phyloP scores from a whole-genome alignment of 192 early-diverging fungal species.

The Linnemannia zychae region DNA sequence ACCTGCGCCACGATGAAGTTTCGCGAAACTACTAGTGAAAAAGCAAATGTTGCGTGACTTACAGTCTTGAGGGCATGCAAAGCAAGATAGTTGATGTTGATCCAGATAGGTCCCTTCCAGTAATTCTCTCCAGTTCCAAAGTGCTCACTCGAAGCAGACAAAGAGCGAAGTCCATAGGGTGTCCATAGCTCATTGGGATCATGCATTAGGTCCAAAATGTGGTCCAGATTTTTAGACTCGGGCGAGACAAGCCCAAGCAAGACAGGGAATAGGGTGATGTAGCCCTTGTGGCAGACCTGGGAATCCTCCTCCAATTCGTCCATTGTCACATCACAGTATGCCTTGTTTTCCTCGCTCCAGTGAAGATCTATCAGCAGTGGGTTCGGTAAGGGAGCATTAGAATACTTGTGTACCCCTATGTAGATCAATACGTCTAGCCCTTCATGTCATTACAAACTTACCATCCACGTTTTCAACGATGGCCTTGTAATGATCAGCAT shows the following conservation, averaged over 20 bases:
- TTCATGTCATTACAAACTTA: conserved; percentile 9
- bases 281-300: conserved; percentile 78
- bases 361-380: conserved; percentile 65
- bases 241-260: conserved; percentile 78
- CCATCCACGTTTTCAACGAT: conserved; percentile 70
- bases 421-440: not conserved
- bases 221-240: conserved; percentile 76
- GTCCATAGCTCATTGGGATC: conserved; percentile 89
- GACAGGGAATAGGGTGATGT: conserved; percentile 88
- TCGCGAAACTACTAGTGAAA: not conserved
- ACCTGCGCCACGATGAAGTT: not conserved
- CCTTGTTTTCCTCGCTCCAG: conserved; percentile 73
- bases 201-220: conserved; percentile 82
- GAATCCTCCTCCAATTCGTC: conserved; percentile 64
- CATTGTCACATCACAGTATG: conserved; percentile 75
- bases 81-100: conserved; percentile 91
- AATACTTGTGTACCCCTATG: not conserved
- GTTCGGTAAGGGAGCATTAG: not conserved
- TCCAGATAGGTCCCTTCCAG: conserved; percentile 96
- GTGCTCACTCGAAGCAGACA: conserved; percentile 71
- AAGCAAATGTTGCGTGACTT: conserved; percentile 7
- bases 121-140: conserved; percentile 92
- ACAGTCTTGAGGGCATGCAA: conserved; percentile 79
- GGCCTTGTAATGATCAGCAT: conserved; percentile 63
- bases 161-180: conserved; percentile 76